A percentile compares a stretch with the other conserved stretches of the same genome.
These are phyloP conservation scores for Annulohypoxylon nitens DNA, from an alignment of 495 filamentous ascomycete genomes.

Conservation along the genomic window DNA sequence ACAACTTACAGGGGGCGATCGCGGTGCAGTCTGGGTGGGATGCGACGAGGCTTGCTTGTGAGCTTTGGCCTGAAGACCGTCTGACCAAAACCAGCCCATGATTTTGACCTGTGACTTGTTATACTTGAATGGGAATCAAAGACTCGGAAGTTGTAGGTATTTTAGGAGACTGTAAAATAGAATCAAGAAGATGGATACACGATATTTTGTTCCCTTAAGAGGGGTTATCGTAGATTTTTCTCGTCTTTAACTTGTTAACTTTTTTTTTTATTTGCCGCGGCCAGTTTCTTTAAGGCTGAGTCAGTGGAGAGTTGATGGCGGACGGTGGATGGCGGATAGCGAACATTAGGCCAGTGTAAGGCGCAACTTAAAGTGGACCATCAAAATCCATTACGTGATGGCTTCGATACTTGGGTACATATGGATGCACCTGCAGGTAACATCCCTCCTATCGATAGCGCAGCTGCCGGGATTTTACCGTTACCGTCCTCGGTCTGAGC, in stretches of 20 bases:
- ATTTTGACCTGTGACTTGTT: constrained; percentile 21
- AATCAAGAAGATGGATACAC: neutral
- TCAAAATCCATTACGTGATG: constrained; percentile 19
- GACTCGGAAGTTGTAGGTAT: neutral
- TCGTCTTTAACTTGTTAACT: constrained; percentile 20
- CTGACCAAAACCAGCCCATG: constrained; percentile 99
- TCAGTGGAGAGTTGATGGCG: constrained; percentile 1
- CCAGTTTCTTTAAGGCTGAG: constrained; percentile 27
- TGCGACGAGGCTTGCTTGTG: constrained; percentile 48
- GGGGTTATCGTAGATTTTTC: constrained; percentile 18
- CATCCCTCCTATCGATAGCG: constrained; percentile 1
- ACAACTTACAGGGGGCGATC: constrained; percentile 75
- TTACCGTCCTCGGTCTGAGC: neutral
- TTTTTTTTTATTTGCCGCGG: constrained; percentile 43
- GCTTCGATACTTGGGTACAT: neutral
- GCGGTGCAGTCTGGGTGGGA: constrained; percentile 55
- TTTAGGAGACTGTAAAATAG: neutral
- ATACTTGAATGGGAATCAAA: neutral
- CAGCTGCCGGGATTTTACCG: constrained; percentile 11
- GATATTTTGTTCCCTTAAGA: neutral
- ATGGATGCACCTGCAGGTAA: too few species aligned
- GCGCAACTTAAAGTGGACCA: constrained; percentile 7
- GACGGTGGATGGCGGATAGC: neutral
- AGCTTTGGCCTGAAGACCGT: constrained; percentile 65
- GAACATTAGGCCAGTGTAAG: constrained; percentile 21